phyloP scores from a whole-genome alignment of 1,139 yeast species.

The Candida freyschussii region DNA sequence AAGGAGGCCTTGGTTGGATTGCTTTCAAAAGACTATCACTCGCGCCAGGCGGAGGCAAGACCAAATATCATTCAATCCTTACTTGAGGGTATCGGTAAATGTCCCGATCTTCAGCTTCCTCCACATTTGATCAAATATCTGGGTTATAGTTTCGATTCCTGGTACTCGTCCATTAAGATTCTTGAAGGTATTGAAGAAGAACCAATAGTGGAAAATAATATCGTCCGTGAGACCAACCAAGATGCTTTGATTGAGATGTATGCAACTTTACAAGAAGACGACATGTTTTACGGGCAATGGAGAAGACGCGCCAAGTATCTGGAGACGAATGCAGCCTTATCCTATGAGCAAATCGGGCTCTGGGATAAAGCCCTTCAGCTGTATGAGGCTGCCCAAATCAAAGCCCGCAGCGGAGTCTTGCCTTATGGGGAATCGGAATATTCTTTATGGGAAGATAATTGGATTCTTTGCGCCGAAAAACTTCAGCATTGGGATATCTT shows the following conservation, averaged over 20 bases:
- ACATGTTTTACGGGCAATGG: conserved; percentile 98
- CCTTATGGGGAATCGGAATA: conserved; percentile 97
- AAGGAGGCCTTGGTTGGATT: conserved; percentile 73
- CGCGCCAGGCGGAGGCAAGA: conserved; percentile 78
- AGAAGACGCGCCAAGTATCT: conserved; percentile 90
- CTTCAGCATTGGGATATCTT: conserved; percentile 97
- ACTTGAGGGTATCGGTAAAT: conserved; percentile 72
- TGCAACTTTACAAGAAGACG: conserved; percentile 86
- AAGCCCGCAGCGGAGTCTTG: conserved; percentile 90
- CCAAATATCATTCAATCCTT: conserved; percentile 87
- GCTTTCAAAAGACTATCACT: conserved; percentile 85
- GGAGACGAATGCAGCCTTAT: conserved; percentile 87
- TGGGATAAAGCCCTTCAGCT: conserved; percentile 94
- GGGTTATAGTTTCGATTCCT: conserved; percentile 82
- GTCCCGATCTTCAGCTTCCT: conserved; percentile 77
- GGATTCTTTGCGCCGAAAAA: conserved; percentile 97
- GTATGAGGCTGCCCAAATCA: conserved; percentile 96
- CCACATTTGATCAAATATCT: conserved; percentile 90
- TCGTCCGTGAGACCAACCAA: conserved; percentile 78
- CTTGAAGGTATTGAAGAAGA: conserved; percentile 71
- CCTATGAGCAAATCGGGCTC: conserved; percentile 91
- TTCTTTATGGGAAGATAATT: conserved; percentile 96
- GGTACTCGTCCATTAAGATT: conserved; percentile 85
- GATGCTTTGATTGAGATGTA: conserved; percentile 91
- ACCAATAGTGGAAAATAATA: conserved; percentile 62